A percentile compares a stretch with the other conserved stretches of the same genome.
phyloP scores from a whole-genome alignment of 2,329 filamentous ascomycete species.

The Fusarium pseudocircinatum region DNA sequence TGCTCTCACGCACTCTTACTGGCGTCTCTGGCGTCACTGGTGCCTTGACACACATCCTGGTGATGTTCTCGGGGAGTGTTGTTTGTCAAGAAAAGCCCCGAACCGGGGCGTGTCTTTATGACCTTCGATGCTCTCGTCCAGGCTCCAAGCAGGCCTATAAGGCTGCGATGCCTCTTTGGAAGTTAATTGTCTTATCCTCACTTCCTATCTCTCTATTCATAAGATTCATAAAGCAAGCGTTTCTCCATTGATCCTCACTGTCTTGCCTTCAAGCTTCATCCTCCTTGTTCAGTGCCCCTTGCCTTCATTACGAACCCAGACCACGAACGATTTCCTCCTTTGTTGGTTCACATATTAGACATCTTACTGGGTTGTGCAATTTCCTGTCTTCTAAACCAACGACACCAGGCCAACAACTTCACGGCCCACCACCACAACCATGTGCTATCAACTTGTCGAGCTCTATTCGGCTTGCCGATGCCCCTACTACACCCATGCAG shows the following conservation, averaged over 20 bases:
- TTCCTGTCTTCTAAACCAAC: slow-evolving; percentile 13
- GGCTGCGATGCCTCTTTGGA: slow-evolving; percentile 60
- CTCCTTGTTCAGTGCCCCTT: slow-evolving; percentile 8
- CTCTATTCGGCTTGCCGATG: slow-evolving; percentile 88
- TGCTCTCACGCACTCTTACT: slow-evolving; percentile 41
- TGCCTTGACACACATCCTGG: slow-evolving; percentile 42
- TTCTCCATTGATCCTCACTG: slow-evolving; percentile 9
- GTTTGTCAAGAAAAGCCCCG: slow-evolving; percentile 19
- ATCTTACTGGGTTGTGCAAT: slow-evolving; percentile 5
- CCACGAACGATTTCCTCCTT: slow-evolving; percentile 6
- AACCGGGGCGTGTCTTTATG: slow-evolving; percentile 36
- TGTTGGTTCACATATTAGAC: slow-evolving; percentile 6
- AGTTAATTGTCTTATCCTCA: slow-evolving; percentile 42
- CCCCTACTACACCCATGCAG: slow-evolving; percentile 85
- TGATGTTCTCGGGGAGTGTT: slow-evolving; percentile 24
- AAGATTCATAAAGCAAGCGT: slow-evolving; percentile 22
- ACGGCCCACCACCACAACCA: slow-evolving; percentile 52
- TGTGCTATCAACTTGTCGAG: slow-evolving; percentile 91
- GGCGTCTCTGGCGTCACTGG: slow-evolving; percentile 44
- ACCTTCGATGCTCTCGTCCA: slow-evolving; percentile 36
- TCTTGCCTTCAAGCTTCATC: slow-evolving; percentile 13
- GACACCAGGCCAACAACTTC: slow-evolving; percentile 28
- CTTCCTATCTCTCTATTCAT: slow-evolving; percentile 34
- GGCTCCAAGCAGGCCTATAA: slow-evolving; percentile 58
- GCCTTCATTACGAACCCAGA: not conserved